A percentile compares a stretch with the other conserved stretches of the same genome.
Evolutionary conservation across 371 early-diverging fungal genomes (phyloP).

Genomic region (Sporodiniella umbellata): DNA sequence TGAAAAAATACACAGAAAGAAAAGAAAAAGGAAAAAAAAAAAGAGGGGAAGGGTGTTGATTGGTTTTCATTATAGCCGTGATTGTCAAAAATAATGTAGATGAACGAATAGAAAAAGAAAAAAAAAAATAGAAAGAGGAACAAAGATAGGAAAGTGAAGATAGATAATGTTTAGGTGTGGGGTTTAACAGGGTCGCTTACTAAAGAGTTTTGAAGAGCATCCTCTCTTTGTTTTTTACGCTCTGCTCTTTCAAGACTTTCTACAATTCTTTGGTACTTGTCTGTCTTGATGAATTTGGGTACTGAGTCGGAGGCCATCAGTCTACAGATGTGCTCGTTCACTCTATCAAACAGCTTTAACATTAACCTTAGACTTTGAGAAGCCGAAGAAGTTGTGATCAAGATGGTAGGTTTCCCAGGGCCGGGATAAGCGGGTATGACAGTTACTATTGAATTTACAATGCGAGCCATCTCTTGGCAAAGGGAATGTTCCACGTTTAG

Average conservation of each 20-base stretch:
- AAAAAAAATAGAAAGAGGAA: not conserved
- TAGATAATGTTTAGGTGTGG: not conserved
- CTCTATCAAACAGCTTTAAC: constrained; percentile 58
- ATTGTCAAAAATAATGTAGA: too few species aligned
- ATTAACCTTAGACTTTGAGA: constrained; percentile 41
- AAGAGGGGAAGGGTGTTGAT: too few species aligned
- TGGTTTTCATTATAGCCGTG: too few species aligned
- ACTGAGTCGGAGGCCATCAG: constrained; percentile 78
- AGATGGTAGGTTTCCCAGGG: constrained; percentile 30
- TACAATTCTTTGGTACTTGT: constrained; percentile 47
- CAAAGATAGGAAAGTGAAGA: not conserved
- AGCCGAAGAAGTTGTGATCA: constrained; percentile 36
- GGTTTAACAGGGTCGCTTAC: not conserved
- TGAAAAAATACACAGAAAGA: too few species aligned
- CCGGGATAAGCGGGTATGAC: constrained; percentile 31
- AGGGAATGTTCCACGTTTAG: constrained; percentile 56
- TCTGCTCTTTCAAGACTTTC: constrained; percentile 20
- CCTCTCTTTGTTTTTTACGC: constrained; percentile 17
- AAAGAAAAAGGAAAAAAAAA: too few species aligned
- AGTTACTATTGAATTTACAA: constrained; percentile 45
- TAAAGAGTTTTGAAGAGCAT: not conserved
- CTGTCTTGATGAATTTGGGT: constrained; percentile 75
- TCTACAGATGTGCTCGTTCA: constrained; percentile 70
- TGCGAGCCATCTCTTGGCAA: constrained; percentile 42
- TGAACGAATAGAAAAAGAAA: too few species aligned